Evolutionary conservation across 768 basidiomycete genomes (phyloP).

Genomic region (Chalciporus chontae): DNA sequence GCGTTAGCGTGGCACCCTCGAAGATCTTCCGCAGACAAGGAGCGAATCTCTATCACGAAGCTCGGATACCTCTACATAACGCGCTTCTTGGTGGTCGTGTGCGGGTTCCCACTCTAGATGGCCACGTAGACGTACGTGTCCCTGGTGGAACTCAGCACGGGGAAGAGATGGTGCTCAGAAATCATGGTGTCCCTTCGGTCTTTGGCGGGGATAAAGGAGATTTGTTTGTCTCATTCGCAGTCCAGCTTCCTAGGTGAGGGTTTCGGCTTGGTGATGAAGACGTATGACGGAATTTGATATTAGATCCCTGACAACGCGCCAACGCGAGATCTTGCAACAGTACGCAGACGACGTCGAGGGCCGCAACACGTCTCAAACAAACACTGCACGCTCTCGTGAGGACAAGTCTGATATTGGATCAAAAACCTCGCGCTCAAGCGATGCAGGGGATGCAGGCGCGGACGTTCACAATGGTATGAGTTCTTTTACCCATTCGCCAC

Average conservation of each 20-base stretch:
- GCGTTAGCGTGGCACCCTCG: conserved; percentile 80
- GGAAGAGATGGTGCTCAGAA: conserved; percentile 93
- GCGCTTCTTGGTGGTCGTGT: conserved; percentile 93
- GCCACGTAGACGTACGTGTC: conserved; percentile 91
- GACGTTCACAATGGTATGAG: conserved; percentile 68
- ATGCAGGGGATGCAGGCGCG: conserved; percentile 21
- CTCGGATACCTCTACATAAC: conserved; percentile 83
- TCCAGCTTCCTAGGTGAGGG: conserved; percentile 85
- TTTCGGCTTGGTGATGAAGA: conserved; percentile 3
- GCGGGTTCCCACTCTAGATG: conserved; percentile 90
- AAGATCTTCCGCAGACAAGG: conserved; percentile 89
- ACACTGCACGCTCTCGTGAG: conserved; percentile 2
- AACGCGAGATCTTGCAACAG: conserved; percentile 82
- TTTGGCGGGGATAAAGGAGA: conserved; percentile 68
- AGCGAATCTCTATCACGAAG: conserved; percentile 84
- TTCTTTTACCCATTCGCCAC: conserved; percentile 57
- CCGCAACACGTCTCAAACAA: conserved; percentile 28
- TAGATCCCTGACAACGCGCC: conserved; percentile 79
- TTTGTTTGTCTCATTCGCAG: conserved; percentile 82
- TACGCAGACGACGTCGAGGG: conserved; percentile 95
- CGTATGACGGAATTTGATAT: conserved; percentile 5
- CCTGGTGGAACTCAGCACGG: conserved; percentile 94
- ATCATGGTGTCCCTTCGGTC: conserved; percentile 72
- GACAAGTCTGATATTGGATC: conserved; percentile 19
- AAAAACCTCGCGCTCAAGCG: conserved; percentile 16